Evolutionary conservation across 1,139 yeast species (phyloP).

Genomic region (Geotrichum klebahnii): DNA sequence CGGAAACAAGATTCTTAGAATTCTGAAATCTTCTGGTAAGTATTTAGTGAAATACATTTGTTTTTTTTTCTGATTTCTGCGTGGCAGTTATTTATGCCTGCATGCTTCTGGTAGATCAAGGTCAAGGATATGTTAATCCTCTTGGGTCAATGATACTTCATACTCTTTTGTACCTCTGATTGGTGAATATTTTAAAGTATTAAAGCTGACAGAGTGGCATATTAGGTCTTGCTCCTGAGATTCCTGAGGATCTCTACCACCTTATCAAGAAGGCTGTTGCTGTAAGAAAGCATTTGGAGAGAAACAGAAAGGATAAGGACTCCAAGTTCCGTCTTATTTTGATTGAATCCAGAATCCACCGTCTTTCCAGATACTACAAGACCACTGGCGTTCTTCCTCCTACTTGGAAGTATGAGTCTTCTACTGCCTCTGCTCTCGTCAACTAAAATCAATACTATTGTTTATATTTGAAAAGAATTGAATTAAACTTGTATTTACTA

Average conservation of each 20-base stretch:
- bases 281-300: slow-evolving; percentile 99
- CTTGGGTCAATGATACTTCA: slow-evolving; percentile 4
- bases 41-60: slow-evolving; percentile 18
- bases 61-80: not conserved
- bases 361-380: slow-evolving; percentile 99
- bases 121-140: too few species aligned
- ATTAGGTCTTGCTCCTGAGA: slow-evolving; percentile 85
- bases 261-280: slow-evolving; percentile 99
- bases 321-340: slow-evolving; percentile 99
- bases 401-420: slow-evolving; percentile 99
- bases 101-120: not conserved
- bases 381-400: slow-evolving; percentile 98
- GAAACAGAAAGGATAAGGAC: slow-evolving; percentile 99
- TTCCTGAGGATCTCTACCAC: slow-evolving; percentile 99
- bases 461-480: slow-evolving; percentile 5
- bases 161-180: slow-evolving; percentile 37
- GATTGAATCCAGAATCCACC: slow-evolving; percentile 99
- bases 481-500: not conserved
- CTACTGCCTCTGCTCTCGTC: slow-evolving; percentile 99
- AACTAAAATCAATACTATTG: slow-evolving; percentile 49
- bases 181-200: slow-evolving; percentile 29
- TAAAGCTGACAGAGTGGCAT: slow-evolving; percentile 40
- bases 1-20: slow-evolving; percentile 98
- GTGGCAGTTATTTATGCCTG: not conserved
- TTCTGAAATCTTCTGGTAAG: slow-evolving; percentile 94